Conservation (phyloP, 2,329 filamentous ascomycete species). For the Calonectria honghensis region DNA sequence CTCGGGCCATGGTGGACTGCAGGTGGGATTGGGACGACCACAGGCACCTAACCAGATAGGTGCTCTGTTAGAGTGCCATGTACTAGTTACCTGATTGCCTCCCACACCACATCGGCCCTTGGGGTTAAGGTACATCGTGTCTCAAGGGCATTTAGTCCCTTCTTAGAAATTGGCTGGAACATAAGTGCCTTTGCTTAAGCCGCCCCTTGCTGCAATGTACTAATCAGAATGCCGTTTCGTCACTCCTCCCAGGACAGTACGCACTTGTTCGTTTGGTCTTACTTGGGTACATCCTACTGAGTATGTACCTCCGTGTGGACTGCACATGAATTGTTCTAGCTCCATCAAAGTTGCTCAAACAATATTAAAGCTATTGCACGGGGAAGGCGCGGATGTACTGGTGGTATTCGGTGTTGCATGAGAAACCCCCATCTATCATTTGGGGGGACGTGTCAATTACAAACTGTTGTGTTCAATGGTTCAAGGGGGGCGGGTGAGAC, state of each 20-base stretch:
- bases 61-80: background rate
- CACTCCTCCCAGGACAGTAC: background rate
- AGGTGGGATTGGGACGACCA: background rate
- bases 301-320: background rate
- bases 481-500: conserved; percentile 23
- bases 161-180: conserved; percentile 13
- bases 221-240: background rate
- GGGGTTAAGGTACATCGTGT: background rate
- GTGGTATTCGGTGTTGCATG: background rate
- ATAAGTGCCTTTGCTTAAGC: conserved; percentile 12
- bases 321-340: background rate
- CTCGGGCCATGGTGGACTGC: background rate
- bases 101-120: background rate
- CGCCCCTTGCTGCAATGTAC: conserved; percentile 2
- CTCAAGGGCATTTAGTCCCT: background rate
- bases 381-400: too few species aligned
- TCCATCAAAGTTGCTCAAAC: background rate
- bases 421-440: too few species aligned
- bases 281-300: background rate
- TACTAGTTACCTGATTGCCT: conserved; percentile 9
- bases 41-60: background rate
- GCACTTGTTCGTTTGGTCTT: background rate
- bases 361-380: background rate
- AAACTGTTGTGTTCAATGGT: conserved; percentile 8
- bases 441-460: conserved; percentile 1